phyloP scores from a whole-genome alignment of 2,329 filamentous ascomycete genomes.

The Ciborinia camelliae region DNA sequence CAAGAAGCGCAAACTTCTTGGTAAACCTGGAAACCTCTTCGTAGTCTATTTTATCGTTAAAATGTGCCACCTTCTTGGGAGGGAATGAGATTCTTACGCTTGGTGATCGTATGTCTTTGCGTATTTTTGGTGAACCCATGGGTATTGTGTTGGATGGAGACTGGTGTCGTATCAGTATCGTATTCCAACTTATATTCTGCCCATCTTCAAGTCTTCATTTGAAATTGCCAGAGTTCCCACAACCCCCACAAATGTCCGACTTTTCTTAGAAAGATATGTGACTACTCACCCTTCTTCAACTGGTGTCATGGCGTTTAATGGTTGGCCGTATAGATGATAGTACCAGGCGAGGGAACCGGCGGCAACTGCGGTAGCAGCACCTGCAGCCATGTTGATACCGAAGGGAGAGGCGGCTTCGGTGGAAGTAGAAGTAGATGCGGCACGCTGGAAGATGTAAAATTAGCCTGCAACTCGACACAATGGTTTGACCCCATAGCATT shows the following conservation, averaged over 20 bases:
- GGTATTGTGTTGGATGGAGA: conserved; percentile 87
- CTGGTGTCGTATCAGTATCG: conserved; percentile 45
- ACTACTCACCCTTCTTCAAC: conserved; percentile 91
- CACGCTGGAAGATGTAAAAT: conserved; percentile 50
- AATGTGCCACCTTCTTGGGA: conserved; percentile 3
- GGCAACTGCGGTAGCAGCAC: conserved; percentile 81
- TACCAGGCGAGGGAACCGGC: conserved; percentile 94
- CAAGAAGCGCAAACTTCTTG: conserved; percentile 96
- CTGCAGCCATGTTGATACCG: conserved; percentile 81
- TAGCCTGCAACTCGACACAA: conserved; percentile 37
- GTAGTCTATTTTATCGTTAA: conserved; percentile 60
- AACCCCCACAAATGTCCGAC: background rate
- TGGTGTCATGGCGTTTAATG: conserved; percentile 83
- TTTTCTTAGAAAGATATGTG: background rate
- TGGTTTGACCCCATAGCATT: background rate
- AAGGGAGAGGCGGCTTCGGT: conserved; percentile 70
- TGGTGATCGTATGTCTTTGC: conserved; percentile 96
- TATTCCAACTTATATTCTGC: conserved; percentile 16
- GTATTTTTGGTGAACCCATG: conserved; percentile 92
- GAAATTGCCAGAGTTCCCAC: background rate
- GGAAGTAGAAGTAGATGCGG: conserved; percentile 61
- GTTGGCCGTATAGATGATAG: conserved; percentile 90
- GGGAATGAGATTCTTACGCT: conserved; percentile 63
- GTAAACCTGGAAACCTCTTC: conserved; percentile 99
- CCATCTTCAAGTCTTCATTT: conserved; percentile 14